Conservation (phyloP, 2,329 filamentous ascomycete species). For the Tolypocladium endophyticum region DNA sequence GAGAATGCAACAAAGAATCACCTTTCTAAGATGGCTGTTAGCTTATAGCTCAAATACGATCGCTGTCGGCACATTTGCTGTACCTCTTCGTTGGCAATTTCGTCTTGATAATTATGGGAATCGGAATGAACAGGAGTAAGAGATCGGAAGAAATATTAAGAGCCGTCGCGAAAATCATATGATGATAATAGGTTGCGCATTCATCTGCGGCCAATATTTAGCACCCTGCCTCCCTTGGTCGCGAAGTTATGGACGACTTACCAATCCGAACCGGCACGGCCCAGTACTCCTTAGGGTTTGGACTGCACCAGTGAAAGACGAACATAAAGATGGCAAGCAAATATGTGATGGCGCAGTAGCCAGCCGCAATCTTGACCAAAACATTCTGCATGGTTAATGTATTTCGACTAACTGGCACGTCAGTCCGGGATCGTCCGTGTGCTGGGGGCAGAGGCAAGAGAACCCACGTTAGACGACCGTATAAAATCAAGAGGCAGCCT, state of each 20-base stretch:
- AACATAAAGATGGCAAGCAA: constrained; percentile 38
- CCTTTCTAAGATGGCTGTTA: constrained; percentile 26
- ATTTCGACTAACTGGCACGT: constrained; percentile 9
- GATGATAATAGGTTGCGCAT: constrained; percentile 34
- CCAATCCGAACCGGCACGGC: constrained; percentile 29
- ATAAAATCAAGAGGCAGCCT: constrained; percentile 40
- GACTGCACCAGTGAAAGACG: constrained; percentile 42
- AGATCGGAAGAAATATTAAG: constrained; percentile 38
- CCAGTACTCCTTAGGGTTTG: constrained; percentile 38
- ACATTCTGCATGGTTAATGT: constrained; percentile 19
- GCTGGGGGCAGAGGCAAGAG: neutral
- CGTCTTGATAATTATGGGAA: constrained; percentile 31
- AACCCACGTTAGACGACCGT: constrained; percentile 38
- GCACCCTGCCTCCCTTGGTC: constrained; percentile 2
- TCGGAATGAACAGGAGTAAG: constrained; percentile 31
- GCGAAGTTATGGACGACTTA: constrained; percentile 4
- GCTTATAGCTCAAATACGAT: neutral
- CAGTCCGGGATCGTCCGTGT: neutral
- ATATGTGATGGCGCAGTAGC: constrained; percentile 33
- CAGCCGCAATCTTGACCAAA: constrained; percentile 29
- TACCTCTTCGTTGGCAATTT: constrained; percentile 22
- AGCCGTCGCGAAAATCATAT: constrained; percentile 33
- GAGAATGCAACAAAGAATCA: constrained; percentile 44
- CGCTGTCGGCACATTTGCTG: neutral
- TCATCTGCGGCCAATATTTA: constrained; percentile 14